These are phyloP conservation scores for Metarhizium rileyi DNA, from an alignment of 2,329 filamentous ascomycete species.

Conservation along the genomic window DNA sequence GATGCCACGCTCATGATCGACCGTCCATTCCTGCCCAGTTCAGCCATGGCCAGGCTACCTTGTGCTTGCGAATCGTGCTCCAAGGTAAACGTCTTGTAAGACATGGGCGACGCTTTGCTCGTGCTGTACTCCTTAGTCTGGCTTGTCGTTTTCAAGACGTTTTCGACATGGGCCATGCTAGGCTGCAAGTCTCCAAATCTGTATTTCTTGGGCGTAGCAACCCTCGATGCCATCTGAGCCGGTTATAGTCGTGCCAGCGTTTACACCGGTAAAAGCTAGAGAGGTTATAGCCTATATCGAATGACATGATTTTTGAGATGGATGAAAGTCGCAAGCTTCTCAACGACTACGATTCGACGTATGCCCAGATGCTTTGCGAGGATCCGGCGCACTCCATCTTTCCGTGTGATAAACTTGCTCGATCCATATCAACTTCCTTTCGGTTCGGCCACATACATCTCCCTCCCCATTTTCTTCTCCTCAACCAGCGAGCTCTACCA, in stretches of 20 bases:
- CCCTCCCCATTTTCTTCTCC: slow-evolving; percentile 7
- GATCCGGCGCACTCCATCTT: slow-evolving; percentile 11
- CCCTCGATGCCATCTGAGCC: not conserved
- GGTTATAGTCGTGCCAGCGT: not conserved
- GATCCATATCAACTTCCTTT: slow-evolving; percentile 16
- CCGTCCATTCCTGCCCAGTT: no score
- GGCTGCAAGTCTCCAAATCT: not conserved
- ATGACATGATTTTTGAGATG: not conserved
- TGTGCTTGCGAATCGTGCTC: slow-evolving; percentile 19
- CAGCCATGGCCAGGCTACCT: slow-evolving; percentile 18
- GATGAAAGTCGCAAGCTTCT: not conserved
- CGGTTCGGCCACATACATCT: slow-evolving; percentile 17
- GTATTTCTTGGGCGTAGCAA: not conserved
- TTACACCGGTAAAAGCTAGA: not conserved
- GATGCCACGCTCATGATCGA: not conserved
- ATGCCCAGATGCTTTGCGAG: not conserved
- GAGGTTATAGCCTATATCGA: not conserved
- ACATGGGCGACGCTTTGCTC: slow-evolving; percentile 15
- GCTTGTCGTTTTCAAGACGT: slow-evolving; percentile 3
- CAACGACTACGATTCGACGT: not conserved
- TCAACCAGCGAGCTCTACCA: not conserved
- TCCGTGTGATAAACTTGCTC: slow-evolving; percentile 10
- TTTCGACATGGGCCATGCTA: not conserved
- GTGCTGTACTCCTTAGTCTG: slow-evolving; percentile 13
- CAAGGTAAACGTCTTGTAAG: slow-evolving; percentile 19